A percentile compares a stretch with the other conserved stretches of the same genome.
Conservation (phyloP, 140 eudicot genomes). For the Oenanthe javanica region DNA sequence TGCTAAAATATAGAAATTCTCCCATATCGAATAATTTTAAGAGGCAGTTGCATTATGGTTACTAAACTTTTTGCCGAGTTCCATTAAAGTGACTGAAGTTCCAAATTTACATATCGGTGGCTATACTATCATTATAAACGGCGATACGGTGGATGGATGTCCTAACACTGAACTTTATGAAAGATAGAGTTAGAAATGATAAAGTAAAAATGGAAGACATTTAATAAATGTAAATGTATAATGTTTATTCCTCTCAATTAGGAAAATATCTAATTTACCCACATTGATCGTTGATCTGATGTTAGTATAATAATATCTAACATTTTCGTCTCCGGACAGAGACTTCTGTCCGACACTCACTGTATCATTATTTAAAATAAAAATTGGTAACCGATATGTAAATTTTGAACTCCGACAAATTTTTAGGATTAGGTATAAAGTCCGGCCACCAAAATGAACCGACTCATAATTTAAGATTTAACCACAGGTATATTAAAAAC, state of each 20-base stretch:
- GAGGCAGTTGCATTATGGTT: no score
- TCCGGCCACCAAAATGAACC: neutral
- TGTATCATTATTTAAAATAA: neutral
- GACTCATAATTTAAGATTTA: slow-evolving; percentile 25
- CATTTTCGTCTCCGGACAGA: neutral
- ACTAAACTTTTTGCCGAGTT: neutral
- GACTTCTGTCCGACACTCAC: no score
- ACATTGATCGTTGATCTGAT: no score
- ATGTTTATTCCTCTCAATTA: neutral
- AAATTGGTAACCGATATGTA: neutral
- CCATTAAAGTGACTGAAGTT: neutral
- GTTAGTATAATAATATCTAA: no score
- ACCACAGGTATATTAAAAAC: neutral
- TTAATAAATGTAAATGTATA: no score
- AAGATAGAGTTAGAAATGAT: neutral
- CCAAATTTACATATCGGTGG: neutral
- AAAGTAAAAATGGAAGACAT: neutral
- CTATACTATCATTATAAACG: neutral
- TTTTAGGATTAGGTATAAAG: neutral
- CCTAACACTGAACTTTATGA: neutral
- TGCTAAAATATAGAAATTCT: neutral
- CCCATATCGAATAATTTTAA: neutral
- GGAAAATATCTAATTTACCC: neutral
- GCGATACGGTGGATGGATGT: neutral
- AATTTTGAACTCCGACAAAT: neutral